These are phyloP conservation scores for Ustilago nuda DNA, from an alignment of 1,284 basidiomycete species.

Conservation along the genomic window DNA sequence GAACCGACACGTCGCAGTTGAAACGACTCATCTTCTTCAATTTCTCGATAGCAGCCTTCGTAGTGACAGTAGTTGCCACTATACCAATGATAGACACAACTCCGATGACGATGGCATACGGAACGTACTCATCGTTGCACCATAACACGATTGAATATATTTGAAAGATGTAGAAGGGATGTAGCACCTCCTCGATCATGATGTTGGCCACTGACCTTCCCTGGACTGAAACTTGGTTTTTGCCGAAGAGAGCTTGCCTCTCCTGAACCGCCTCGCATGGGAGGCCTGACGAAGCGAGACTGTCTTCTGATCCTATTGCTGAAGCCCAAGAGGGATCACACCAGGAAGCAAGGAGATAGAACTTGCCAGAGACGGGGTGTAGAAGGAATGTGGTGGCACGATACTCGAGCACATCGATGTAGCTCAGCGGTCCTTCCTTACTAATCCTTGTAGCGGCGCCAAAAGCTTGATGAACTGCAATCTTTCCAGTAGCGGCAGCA, in stretches of 20 bases:
- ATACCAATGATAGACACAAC: slow-evolving; percentile 50
- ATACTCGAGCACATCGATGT: slow-evolving; percentile 44
- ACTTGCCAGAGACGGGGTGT: slow-evolving; percentile 38
- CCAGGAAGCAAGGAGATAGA: slow-evolving; percentile 41
- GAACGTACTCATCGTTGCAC: slow-evolving; percentile 51
- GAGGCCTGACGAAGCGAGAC: slow-evolving; percentile 28
- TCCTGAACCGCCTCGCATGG: neutral
- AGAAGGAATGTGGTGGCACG: slow-evolving; percentile 44
- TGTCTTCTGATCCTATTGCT: slow-evolving; percentile 15
- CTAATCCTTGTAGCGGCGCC: no score
- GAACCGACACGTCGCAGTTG: slow-evolving; percentile 34
- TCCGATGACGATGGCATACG: slow-evolving; percentile 48
- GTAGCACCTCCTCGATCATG: slow-evolving; percentile 48
- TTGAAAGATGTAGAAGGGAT: slow-evolving; percentile 59
- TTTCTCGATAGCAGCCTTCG: slow-evolving; percentile 39
- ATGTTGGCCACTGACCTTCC: slow-evolving; percentile 37
- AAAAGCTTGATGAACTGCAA: neutral
- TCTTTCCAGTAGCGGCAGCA: slow-evolving; percentile 2
- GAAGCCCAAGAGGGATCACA: slow-evolving; percentile 24
- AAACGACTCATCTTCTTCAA: slow-evolving; percentile 54
- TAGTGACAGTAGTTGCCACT: slow-evolving; percentile 44
- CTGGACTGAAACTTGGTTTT: slow-evolving; percentile 43
- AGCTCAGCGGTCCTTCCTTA: neutral
- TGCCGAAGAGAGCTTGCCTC: slow-evolving; percentile 45
- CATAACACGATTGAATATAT: slow-evolving; percentile 51